Evolutionary conservation across 768 basidiomycete genomes (phyloP).

Genomic region (Vishniacozyma victoriae): DNA sequence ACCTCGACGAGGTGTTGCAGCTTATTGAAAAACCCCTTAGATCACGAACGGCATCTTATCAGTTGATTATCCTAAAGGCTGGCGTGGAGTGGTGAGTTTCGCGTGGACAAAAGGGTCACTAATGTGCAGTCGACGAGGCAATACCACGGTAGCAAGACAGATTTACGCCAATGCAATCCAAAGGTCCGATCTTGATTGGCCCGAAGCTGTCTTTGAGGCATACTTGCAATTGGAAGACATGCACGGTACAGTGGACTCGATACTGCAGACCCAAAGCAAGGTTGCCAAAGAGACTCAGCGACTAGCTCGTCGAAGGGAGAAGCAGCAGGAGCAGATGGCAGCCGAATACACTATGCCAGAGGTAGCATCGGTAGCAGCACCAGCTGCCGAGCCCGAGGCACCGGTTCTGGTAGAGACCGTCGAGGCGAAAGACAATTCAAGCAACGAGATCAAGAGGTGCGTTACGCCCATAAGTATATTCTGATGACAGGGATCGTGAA

Average conservation of each 20-base stretch:
- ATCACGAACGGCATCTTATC: conserved; percentile 22
- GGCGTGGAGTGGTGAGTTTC: conserved; percentile 21
- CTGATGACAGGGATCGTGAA: conserved; percentile 72
- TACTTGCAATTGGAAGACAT: conserved; percentile 83
- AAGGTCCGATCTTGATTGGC: conserved; percentile 78
- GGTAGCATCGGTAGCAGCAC: too few relatives aligned
- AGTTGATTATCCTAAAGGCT: conserved; percentile 19
- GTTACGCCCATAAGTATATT: too few relatives aligned
- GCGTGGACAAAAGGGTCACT: not conserved
- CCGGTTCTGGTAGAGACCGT: not conserved
- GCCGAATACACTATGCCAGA: not conserved
- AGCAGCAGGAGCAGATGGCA: conserved; percentile 6
- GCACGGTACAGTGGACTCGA: conserved; percentile 63
- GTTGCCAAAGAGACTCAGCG: too few relatives aligned
- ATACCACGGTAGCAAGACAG: conserved; percentile 57
- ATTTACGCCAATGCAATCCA: conserved; percentile 62
- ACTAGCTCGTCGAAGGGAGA: conserved; percentile 19
- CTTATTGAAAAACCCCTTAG: conserved; percentile 42
- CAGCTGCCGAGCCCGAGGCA: not conserved
- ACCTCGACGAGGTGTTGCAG: conserved; percentile 51
- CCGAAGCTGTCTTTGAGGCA: conserved; percentile 86
- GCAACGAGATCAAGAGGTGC: not conserved
- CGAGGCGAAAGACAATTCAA: not conserved
- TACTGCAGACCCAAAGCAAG: conserved; percentile 32
- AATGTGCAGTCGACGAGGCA: conserved; percentile 36